Evolutionary conservation across 2,329 filamentous ascomycete species (phyloP).

Genomic region (Fusarium sp.): DNA sequence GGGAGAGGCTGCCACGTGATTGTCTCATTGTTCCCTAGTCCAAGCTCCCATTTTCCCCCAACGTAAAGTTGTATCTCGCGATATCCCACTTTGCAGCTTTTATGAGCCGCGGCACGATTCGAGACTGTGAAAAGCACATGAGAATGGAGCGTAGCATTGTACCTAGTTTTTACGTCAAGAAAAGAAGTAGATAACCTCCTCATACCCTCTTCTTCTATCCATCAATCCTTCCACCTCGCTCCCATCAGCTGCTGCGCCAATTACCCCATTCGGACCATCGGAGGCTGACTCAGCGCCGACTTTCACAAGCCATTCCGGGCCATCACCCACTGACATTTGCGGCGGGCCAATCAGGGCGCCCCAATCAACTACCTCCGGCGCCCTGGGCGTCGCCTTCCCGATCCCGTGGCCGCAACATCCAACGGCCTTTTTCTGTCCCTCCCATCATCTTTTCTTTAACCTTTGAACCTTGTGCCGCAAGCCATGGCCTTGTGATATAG

Average conservation of each 20-base stretch:
- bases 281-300: constrained; percentile 34
- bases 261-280: constrained; percentile 16
- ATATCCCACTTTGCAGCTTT: not conserved
- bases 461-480: not conserved
- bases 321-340: constrained; percentile 36
- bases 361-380: constrained; percentile 37
- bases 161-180: too few species aligned
- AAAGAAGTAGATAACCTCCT: not conserved
- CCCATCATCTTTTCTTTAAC: constrained; percentile 17
- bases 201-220: too few species aligned
- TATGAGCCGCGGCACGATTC: constrained; percentile 10
- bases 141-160: not conserved
- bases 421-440: constrained; percentile 20
- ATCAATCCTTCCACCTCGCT: too few species aligned
- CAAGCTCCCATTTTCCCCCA: constrained; percentile 23
- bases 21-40: not conserved
- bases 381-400: constrained; percentile 27
- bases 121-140: not conserved
- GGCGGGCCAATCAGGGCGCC: constrained; percentile 36
- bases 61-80: constrained; percentile 19
- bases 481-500: constrained; percentile 29
- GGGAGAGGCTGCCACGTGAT: constrained; percentile 38
- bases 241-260: not conserved
- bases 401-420: constrained; percentile 32
- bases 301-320: constrained; percentile 47